Conservation (phyloP, 352 stramenopile species). For the Pythium aphanidermatum region DNA sequence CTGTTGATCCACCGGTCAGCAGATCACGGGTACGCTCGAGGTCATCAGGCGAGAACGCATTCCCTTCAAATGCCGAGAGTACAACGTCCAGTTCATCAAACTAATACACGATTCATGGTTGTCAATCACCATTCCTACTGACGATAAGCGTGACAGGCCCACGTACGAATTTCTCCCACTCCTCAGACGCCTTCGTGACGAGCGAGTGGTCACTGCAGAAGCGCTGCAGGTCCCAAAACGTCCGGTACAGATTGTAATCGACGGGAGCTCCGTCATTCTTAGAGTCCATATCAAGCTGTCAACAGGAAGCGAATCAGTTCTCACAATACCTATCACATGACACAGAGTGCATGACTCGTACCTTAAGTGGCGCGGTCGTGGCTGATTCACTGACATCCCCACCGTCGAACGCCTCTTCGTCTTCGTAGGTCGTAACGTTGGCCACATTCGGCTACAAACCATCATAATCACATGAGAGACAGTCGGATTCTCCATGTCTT, state of each 20-base stretch:
- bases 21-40: constrained; percentile 62
- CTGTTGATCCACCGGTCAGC: constrained; percentile 10
- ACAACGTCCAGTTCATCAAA: constrained; percentile 74
- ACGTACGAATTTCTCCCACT: constrained; percentile 85
- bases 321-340: not conserved
- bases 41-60: constrained; percentile 80
- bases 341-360: constrained; percentile 4
- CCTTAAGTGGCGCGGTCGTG: constrained; percentile 1
- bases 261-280: constrained; percentile 47
- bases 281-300: constrained; percentile 45
- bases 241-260: constrained; percentile 89
- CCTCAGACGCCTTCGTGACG: constrained; percentile 50
- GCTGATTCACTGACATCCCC: constrained; percentile 44
- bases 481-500: no score
- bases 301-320: not conserved
- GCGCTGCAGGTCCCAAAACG: constrained; percentile 88
- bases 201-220: constrained; percentile 78
- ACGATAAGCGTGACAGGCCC: no score
- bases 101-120: constrained; percentile 23
- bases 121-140: no score
- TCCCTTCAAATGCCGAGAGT: constrained; percentile 77
- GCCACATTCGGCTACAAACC: constrained; percentile 60
- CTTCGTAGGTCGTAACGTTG: constrained; percentile 78
- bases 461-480: no score
- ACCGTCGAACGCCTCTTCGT: constrained; percentile 65